These are phyloP conservation scores for Cylindrodendrum hubeiense DNA, from an alignment of 2,329 filamentous ascomycete genomes.

Conservation along the genomic window DNA sequence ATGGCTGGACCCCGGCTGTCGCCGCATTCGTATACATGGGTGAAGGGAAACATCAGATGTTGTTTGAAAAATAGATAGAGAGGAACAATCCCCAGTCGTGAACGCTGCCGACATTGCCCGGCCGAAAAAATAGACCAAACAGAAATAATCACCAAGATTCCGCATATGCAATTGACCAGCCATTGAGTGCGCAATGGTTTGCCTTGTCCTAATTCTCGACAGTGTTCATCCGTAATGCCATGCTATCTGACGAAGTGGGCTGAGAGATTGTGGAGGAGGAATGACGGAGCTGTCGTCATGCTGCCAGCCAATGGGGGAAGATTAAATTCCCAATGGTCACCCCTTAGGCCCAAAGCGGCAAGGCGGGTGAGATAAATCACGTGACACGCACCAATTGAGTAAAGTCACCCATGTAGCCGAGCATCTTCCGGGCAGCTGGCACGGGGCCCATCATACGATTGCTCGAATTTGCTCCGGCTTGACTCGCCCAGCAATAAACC, in stretches of 20 bases:
- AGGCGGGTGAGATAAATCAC: conserved; percentile 16
- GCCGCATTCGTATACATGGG: background rate
- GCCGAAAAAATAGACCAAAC: background rate
- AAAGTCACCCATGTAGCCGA: conserved; percentile 34
- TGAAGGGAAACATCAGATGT: conserved; percentile 13
- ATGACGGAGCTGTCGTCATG: conserved; percentile 6
- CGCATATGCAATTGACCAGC: background rate
- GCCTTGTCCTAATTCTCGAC: background rate
- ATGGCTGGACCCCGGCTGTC: background rate
- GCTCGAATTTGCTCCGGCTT: conserved; percentile 42
- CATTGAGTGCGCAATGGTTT: background rate
- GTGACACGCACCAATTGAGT: conserved; percentile 30
- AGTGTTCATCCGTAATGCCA: conserved; percentile 6
- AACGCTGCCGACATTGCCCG: background rate
- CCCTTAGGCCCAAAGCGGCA: conserved; percentile 20
- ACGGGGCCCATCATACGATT: conserved; percentile 47
- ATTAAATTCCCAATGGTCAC: conserved; percentile 31
- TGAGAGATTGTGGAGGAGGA: conserved; percentile 14
- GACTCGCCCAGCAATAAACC: conserved; percentile 39
- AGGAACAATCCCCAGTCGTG: conserved; percentile 13
- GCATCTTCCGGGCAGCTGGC: conserved; percentile 39
- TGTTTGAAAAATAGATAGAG: conserved; percentile 2
- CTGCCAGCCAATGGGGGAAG: conserved; percentile 32
- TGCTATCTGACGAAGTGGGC: conserved; percentile 18
- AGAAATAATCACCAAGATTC: background rate